Evolutionary conservation across 1,284 basidiomycete species (phyloP).

Genomic region (Ceratobasidium sp.): DNA sequence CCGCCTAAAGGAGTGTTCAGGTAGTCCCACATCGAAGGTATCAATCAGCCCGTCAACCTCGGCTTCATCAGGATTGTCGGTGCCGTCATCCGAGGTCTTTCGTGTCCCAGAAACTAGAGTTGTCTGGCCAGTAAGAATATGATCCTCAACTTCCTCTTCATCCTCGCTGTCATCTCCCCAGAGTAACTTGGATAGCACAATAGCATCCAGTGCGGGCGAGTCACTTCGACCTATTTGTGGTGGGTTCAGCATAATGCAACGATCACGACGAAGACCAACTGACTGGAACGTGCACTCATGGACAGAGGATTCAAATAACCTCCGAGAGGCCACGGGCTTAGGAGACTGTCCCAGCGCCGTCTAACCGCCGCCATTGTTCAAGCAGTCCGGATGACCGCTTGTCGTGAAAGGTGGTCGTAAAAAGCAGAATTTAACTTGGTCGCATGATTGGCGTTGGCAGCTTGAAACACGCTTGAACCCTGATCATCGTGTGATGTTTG

Average conservation of each 20-base stretch:
- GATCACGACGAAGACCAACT: not conserved
- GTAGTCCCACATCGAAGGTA: constrained; percentile 26
- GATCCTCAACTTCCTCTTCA: constrained; percentile 23
- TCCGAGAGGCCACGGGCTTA: constrained; percentile 23
- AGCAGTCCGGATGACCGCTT: not conserved
- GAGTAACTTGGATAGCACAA: constrained; percentile 13
- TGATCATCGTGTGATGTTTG: constrained; percentile 1
- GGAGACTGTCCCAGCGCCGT: not conserved
- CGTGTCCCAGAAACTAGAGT: constrained; percentile 14
- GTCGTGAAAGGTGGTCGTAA: constrained; percentile 14
- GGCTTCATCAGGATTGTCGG: constrained; percentile 25
- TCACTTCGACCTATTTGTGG: constrained; percentile 8
- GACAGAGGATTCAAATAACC: constrained; percentile 27
- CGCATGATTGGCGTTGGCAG: not conserved
- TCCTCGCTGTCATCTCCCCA: constrained; percentile 23
- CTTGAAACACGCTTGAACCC: constrained; percentile 9
- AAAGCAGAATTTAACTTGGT: constrained; percentile 4
- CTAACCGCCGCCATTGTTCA: not conserved
- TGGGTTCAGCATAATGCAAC: not conserved
- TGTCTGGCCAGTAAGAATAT: constrained; percentile 7
- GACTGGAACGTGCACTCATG: constrained; percentile 26
- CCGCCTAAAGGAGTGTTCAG: constrained; percentile 27
- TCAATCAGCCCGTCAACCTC: constrained; percentile 33
- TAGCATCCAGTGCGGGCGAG: constrained; percentile 20
- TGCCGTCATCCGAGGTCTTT: constrained; percentile 8